phyloP scores from a whole-genome alignment of 177 flowering plant genomes.

The Viscum album region DNA sequence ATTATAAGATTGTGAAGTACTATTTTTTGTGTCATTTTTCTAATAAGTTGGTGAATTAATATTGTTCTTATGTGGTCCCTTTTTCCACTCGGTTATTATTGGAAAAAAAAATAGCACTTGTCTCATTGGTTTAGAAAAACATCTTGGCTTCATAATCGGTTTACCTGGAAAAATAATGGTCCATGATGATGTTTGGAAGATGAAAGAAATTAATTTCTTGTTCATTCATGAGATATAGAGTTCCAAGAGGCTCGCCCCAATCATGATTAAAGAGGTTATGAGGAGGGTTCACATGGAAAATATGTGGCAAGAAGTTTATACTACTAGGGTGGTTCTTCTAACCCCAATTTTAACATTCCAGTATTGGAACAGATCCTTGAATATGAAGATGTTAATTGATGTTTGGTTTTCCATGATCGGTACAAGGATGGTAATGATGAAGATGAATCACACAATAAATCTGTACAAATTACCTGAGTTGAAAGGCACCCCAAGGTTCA shows the following conservation, averaged over 20 bases:
- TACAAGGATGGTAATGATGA: conserved; percentile 25
- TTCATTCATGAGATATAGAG: conserved; percentile 28
- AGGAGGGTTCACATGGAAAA: conserved; percentile 29
- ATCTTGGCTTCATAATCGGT: conserved; percentile 27
- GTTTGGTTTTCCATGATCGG: conserved; percentile 29
- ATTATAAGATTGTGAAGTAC: too few relatives aligned
- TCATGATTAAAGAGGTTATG: conserved; percentile 28
- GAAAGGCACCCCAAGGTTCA: conserved; percentile 22
- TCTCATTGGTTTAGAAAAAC: conserved; percentile 22
- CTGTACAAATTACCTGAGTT: conserved; percentile 25
- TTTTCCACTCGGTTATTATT: conserved; percentile 24
- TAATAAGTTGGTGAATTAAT: too few relatives aligned
- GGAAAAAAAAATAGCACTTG: conserved; percentile 26
- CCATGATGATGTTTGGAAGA: conserved; percentile 19
- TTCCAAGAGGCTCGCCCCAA: conserved; percentile 28
- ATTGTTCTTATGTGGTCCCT: conserved; percentile 26
- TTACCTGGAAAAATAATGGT: conserved; percentile 24
- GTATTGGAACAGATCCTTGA: conserved; percentile 28
- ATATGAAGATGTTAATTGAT: conserved; percentile 27
- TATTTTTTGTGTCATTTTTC: too few relatives aligned
- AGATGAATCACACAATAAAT: conserved; percentile 20
- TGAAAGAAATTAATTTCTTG: conserved; percentile 29
- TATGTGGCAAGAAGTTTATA: conserved; percentile 32
- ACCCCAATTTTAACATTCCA: conserved; percentile 23
- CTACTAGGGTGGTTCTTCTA: conserved; percentile 32